A percentile compares a stretch with the other conserved stretches of the same genome.
Conservation (phyloP, 768 basidiomycete genomes). For the Lenzites betulinus region DNA sequence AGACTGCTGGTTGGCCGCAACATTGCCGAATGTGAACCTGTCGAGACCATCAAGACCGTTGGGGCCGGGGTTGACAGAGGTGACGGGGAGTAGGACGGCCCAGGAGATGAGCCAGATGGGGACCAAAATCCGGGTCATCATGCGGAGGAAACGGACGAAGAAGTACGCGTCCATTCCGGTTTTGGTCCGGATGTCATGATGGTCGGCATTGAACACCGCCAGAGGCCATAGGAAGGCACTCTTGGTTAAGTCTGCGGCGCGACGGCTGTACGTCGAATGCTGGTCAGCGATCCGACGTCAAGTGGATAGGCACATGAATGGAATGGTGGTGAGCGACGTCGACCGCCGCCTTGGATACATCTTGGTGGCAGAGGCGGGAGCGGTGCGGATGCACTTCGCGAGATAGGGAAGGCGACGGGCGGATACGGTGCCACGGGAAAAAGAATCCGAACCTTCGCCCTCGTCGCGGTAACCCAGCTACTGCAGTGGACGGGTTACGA, state of each 20-base stretch:
- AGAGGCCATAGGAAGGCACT: slow-evolving; percentile 66
- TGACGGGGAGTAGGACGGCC: slow-evolving; percentile 79
- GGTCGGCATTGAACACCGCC: slow-evolving; percentile 62
- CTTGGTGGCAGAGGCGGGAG: too few species aligned
- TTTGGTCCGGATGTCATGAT: slow-evolving; percentile 57
- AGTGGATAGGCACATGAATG: too few species aligned
- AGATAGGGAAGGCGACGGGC: too few species aligned
- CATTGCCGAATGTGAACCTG: slow-evolving; percentile 81
- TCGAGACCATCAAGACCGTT: slow-evolving; percentile 58
- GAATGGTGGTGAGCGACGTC: too few species aligned
- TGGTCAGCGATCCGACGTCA: neutral
- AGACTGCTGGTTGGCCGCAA: slow-evolving; percentile 46
- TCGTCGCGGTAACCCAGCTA: too few species aligned
- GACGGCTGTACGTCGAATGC: slow-evolving; percentile 38
- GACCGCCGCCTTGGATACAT: too few species aligned
- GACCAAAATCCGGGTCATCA: slow-evolving; percentile 80
- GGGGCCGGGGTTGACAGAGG: slow-evolving; percentile 53
- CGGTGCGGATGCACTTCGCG: too few species aligned
- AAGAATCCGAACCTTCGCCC: too few species aligned
- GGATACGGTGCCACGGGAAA: too few species aligned
- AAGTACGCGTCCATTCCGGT: slow-evolving; percentile 94
- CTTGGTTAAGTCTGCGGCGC: slow-evolving; percentile 51
- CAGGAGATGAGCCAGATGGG: slow-evolving; percentile 94
- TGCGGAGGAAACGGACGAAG: slow-evolving; percentile 85
- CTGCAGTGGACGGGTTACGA: too few species aligned